Conservation (phyloP, 805 yeast species). For the Wickerhamiella musiphila region DNA sequence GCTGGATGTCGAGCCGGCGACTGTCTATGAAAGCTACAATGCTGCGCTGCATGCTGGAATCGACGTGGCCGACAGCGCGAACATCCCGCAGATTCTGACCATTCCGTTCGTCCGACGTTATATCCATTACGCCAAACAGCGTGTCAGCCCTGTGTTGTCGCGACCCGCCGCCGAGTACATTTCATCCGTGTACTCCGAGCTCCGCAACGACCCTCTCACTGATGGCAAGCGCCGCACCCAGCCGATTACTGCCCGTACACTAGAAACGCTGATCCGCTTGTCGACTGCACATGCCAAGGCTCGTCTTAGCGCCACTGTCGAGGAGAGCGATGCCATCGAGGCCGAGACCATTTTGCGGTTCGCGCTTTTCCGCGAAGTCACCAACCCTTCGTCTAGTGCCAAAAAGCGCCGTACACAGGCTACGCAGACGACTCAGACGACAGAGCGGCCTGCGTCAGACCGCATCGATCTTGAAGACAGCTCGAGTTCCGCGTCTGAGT, state of each 20-base stretch:
- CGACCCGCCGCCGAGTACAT: conserved; percentile 64
- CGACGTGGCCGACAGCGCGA: conserved; percentile 23
- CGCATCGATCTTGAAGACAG: conserved; percentile 11
- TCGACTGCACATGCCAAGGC: conserved; percentile 95
- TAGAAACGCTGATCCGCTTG: conserved; percentile 86
- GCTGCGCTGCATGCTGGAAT: conserved; percentile 74
- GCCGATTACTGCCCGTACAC: conserved; percentile 95
- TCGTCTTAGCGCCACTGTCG: conserved; percentile 63
- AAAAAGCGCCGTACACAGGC: conserved; percentile 18
- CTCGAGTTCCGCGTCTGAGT: conserved; percentile 18
- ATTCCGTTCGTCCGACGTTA: conserved; percentile 82
- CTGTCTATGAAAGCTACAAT: conserved; percentile 69
- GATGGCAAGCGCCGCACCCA: conserved; percentile 43
- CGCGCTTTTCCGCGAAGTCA: conserved; percentile 67
- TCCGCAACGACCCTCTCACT: conserved; percentile 53
- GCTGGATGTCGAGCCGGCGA: conserved; percentile 24
- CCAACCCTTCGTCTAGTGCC: conserved; percentile 23
- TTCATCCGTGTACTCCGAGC: conserved; percentile 58
- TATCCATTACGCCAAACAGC: conserved; percentile 81
- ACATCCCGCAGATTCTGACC: conserved; percentile 35
- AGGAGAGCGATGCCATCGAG: conserved; percentile 58
- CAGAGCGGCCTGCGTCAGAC: conserved; percentile 14
- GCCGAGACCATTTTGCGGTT: conserved; percentile 76
- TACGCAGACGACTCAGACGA: conserved; percentile 17
- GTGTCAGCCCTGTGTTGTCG: conserved; percentile 67